Evolutionary conservation across 148 eudicot genomes (phyloP), one percentile per base, ranked within the genome.

Genomic region (Pouteria glomerata): DNA sequence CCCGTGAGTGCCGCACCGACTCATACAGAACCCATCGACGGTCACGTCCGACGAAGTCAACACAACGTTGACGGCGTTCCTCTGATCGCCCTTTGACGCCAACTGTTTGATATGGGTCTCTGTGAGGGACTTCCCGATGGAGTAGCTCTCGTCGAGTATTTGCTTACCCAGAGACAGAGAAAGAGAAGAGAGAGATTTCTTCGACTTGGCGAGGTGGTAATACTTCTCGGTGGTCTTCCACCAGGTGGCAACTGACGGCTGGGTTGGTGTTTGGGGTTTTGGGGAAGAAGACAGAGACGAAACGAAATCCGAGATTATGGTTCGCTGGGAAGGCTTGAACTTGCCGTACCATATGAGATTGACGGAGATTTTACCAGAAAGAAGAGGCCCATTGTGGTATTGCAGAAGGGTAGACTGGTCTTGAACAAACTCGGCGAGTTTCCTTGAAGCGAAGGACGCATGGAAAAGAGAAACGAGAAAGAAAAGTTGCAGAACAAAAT

Each of bases 351-450:
- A 72, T 12, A 72, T 47, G 48, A 72, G 68, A 53, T 72, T 73
- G 53, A 73, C n/a, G 12, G 76, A 19, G 53, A 73, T 37, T 26
- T 66, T 55, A 4, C 76, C 76, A 1, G 18, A 10, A 6, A 73
- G 76, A 50, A 79, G 82, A 3, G 80, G 64, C 14, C 84, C 80
- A 1, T 81, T 73, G 70, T 81, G 80, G 84, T 81, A 81, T 23
- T 68, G 37, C 11, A 80, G 67, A 37, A 74, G 37, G 63, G 57
- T 39, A 4, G 44, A 10, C 44, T 39, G 44, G 0, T 39, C 44
- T 10, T 39, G 44, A 39, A 39, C 44, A 5, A 39, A 0, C 0
- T 39, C 7, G 44, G 5, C 44, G 0, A 39, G 44, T 5, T 10
- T 39, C 10, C 44, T 39, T 5, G 44, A 5, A 39, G 44, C 44